These are phyloP conservation scores for Blastobotrys capitulatus DNA, from an alignment of 1,139 yeast species.

Conservation along the genomic window DNA sequence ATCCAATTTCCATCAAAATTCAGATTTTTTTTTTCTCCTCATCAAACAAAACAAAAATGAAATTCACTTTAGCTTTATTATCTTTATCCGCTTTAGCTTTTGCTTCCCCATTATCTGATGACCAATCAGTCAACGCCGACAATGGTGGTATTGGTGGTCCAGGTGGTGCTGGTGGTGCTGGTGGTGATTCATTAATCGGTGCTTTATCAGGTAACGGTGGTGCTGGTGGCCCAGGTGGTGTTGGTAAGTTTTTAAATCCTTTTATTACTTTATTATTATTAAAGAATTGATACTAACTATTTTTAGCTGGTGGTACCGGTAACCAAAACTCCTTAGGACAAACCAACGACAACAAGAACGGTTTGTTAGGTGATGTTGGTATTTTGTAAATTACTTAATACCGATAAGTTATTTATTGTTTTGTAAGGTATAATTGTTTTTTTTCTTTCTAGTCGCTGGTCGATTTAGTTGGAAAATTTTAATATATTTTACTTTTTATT, in stretches of 20 bases:
- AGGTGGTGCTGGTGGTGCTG: conserved; percentile 3
- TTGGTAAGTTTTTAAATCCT: not conserved
- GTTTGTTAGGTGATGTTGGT: not conserved
- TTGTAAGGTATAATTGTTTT: no score
- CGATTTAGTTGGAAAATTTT: no score
- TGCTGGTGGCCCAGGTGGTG: conserved; percentile 1
- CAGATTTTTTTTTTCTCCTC: no score
- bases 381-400: not conserved
- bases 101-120: not conserved
- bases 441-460: no score
- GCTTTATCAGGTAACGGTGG: conserved; percentile 3
- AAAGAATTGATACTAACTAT: not conserved
- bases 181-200: not conserved
- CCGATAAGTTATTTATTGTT: no score
- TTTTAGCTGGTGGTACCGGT: conserved; percentile 1
- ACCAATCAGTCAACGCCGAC: not conserved
- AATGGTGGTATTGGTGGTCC: conserved; percentile 5
- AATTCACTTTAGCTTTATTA: conserved; percentile 1
- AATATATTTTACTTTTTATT: no score
- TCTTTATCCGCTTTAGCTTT: not conserved
- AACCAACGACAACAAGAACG: not conserved
- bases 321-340: not conserved
- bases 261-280: not conserved
- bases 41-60: not conserved
- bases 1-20: not conserved